Evolutionary conservation across 352 stramenopile species (phyloP).

Genomic region (Pythium phragmiticola): DNA sequence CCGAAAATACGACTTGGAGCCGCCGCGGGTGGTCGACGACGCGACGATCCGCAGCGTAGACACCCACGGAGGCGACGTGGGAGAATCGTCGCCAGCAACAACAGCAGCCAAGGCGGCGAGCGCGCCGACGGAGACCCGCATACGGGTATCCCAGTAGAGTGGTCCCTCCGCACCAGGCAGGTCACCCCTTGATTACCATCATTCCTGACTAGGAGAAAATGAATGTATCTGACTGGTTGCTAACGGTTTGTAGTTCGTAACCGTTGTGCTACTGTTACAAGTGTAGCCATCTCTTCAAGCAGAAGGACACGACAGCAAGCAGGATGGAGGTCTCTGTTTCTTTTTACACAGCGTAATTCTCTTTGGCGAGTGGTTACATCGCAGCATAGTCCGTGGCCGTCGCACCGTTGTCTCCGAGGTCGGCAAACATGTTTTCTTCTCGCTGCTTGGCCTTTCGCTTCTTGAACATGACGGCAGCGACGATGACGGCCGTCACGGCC

Average conservation of each 20-base stretch:
- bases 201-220: neutral
- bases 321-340: too few relatives aligned
- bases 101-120: neutral
- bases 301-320: too few relatives aligned
- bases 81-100: neutral
- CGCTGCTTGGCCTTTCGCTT: slow-evolving; percentile 32
- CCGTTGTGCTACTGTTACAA: neutral
- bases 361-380: slow-evolving; percentile 31
- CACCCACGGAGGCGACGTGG: neutral
- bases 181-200: neutral
- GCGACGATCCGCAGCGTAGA: slow-evolving; percentile 12
- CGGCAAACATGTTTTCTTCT: slow-evolving; percentile 41
- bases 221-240: neutral
- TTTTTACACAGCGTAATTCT: neutral
- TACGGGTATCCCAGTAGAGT: neutral
- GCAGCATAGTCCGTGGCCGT: slow-evolving; percentile 46
- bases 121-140: neutral
- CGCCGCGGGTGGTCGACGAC: slow-evolving; percentile 1
- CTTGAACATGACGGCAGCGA: slow-evolving; percentile 26
- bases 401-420: slow-evolving; percentile 39
- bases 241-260: neutral
- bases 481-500: slow-evolving; percentile 24
- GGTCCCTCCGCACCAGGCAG: too few relatives aligned
- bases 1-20: slow-evolving; percentile 11
- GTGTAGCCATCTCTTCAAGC: slow-evolving; percentile 2